phyloP scores from a whole-genome alignment of 2,329 filamentous ascomycete genomes.

The Venturia effusa region DNA sequence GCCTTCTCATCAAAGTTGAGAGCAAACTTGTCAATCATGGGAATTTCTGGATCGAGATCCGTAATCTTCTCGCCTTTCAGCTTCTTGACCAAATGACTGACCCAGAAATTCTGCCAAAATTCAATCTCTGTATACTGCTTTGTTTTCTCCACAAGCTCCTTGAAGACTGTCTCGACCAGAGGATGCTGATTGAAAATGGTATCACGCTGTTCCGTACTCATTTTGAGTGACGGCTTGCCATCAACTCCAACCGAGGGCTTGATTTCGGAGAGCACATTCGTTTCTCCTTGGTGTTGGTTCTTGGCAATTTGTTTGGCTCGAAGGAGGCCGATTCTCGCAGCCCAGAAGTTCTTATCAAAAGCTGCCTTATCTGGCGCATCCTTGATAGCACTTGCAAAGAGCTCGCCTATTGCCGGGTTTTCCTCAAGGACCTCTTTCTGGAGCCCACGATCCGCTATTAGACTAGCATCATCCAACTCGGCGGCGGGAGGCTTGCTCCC shows the following conservation, averaged over 20 bases:
- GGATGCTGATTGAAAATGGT: slow-evolving; percentile 91
- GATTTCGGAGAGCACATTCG: slow-evolving; percentile 86
- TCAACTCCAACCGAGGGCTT: slow-evolving; percentile 69
- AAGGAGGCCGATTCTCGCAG: slow-evolving; percentile 71
- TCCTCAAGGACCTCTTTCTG: slow-evolving; percentile 83
- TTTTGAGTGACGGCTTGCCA: slow-evolving; percentile 60
- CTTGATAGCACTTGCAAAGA: slow-evolving; percentile 68
- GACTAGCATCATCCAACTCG: slow-evolving; percentile 46
- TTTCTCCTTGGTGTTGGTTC: slow-evolving; percentile 75
- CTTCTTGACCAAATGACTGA: slow-evolving; percentile 81
- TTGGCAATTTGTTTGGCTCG: slow-evolving; percentile 85
- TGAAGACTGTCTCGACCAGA: slow-evolving; percentile 78
- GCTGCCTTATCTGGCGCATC: slow-evolving; percentile 75
- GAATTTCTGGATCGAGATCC: slow-evolving; percentile 65
- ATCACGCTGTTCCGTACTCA: slow-evolving; percentile 85
- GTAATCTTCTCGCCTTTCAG: slow-evolving; percentile 79
- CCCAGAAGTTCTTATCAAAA: slow-evolving; percentile 93
- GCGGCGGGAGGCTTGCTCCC: slow-evolving; percentile 26
- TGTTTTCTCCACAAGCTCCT: slow-evolving; percentile 65
- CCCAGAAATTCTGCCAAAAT: slow-evolving; percentile 93
- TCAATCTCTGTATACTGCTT: slow-evolving; percentile 50
- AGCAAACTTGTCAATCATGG: slow-evolving; percentile 69
- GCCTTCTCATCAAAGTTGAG: slow-evolving; percentile 58
- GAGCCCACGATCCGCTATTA: slow-evolving; percentile 68
- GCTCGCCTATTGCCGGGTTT: slow-evolving; percentile 63